Percentiles rank a stretch among this genome's conserved stretches.
Evolutionary conservation across 306 rosid species (phyloP).

Genomic region (Mimosa bimucronata): DNA sequence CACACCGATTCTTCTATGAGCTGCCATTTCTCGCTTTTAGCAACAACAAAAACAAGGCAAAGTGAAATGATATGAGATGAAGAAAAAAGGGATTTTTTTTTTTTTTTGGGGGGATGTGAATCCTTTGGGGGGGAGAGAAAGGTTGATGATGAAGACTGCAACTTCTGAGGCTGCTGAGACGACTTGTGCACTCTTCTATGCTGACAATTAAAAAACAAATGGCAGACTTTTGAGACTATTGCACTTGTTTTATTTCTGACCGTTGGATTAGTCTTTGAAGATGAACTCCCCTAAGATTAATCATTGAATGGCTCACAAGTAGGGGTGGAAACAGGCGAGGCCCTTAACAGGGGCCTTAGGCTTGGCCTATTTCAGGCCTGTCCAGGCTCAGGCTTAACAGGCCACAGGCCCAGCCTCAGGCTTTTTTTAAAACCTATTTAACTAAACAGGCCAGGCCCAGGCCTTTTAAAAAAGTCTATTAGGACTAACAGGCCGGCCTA

Average conservation of each 20-base stretch:
- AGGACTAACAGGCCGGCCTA: too few relatives aligned
- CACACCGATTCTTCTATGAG: conserved; percentile 68
- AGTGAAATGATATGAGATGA: not conserved
- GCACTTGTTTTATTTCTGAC: not conserved
- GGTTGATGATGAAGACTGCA: conserved; percentile 26
- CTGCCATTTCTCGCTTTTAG: conserved; percentile 35
- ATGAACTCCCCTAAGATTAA: not conserved
- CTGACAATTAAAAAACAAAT: not conserved
- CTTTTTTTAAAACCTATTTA: too few relatives aligned
- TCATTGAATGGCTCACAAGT: not conserved
- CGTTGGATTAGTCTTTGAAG: not conserved
- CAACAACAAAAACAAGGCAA: not conserved
- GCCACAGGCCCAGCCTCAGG: too few relatives aligned
- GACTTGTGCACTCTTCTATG: conserved; percentile 8
- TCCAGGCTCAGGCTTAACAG: too few relatives aligned
- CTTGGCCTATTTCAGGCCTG: too few relatives aligned
- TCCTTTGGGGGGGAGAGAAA: not conserved
- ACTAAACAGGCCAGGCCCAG: too few relatives aligned
- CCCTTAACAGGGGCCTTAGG: too few relatives aligned
- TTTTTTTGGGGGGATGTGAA: not conserved
- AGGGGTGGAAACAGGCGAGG: too few relatives aligned
- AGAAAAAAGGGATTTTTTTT: too few relatives aligned
- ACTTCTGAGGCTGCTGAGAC: conserved; percentile 30
- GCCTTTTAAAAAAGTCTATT: too few relatives aligned
- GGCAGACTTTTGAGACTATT: not conserved